Percentiles rank a stretch among this genome's conserved stretches.
Evolutionary conservation across 2,329 filamentous ascomycete genomes (phyloP).

Genomic region (Cadophora luteo-olivacea): DNA sequence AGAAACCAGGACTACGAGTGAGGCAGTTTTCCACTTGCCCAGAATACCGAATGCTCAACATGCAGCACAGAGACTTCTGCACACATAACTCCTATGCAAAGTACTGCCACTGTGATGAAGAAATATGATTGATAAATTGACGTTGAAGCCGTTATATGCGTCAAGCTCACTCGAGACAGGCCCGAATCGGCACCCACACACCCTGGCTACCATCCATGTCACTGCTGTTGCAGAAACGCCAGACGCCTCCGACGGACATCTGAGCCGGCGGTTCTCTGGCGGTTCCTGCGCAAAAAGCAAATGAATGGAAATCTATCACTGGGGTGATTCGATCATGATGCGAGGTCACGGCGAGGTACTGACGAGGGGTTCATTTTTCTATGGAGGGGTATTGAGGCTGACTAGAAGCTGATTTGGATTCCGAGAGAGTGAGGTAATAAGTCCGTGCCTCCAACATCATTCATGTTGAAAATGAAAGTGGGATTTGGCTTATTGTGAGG

Average conservation of each 20-base stretch:
- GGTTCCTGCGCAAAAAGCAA: conserved; percentile 17
- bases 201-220: neutral
- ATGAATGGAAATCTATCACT: neutral
- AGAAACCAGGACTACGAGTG: too few species aligned
- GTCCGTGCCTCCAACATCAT: too few species aligned
- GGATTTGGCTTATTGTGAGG: neutral
- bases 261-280: conserved; percentile 4
- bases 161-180: conserved; percentile 5
- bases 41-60: neutral
- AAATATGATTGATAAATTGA: conserved; percentile 12
- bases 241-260: conserved; percentile 13
- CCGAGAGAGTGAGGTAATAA: neutral
- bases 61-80: neutral
- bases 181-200: neutral
- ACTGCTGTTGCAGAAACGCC: conserved; percentile 4
- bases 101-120: neutral
- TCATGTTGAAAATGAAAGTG: too few species aligned
- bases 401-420: neutral
- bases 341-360: neutral
- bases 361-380: neutral
- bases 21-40: too few species aligned
- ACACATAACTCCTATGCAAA: neutral
- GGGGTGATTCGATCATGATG: neutral
- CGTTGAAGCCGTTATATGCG: neutral
- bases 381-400: neutral